phyloP scores from a whole-genome alignment of 345 rosid species.

The Draba incana region DNA sequence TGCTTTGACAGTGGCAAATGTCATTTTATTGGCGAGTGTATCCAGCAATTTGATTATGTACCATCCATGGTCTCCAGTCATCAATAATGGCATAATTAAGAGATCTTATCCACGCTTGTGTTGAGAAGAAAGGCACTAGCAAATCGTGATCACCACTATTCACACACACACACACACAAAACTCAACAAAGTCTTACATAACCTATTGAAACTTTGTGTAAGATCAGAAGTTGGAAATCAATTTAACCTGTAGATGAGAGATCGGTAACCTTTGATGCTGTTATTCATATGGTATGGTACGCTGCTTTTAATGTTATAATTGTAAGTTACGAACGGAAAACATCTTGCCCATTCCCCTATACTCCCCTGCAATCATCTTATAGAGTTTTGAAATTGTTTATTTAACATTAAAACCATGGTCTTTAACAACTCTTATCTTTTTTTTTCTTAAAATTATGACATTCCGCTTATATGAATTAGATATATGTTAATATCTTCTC shows the following conservation, averaged over 20 bases:
- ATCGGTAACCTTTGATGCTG: conserved; percentile 24
- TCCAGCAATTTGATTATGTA: conserved; percentile 52
- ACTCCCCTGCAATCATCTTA: conserved; percentile 16
- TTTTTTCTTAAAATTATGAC: too few relatives aligned
- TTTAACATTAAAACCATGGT: neutral
- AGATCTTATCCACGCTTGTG: conserved; percentile 59
- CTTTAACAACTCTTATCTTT: too few relatives aligned
- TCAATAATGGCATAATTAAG: conserved; percentile 55
- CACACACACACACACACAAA: neutral
- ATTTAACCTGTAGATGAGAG: conserved; percentile 28
- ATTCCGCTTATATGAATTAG: too few relatives aligned
- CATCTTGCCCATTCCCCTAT: conserved; percentile 22
- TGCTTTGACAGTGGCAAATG: conserved; percentile 70
- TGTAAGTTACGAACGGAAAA: neutral
- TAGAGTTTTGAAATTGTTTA: neutral
- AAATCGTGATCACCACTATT: conserved; percentile 69
- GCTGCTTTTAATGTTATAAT: neutral
- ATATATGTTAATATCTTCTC: too few relatives aligned
- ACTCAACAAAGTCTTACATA: neutral
- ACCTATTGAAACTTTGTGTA: neutral
- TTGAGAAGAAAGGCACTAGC: conserved; percentile 46
- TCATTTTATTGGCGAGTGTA: conserved; percentile 62
- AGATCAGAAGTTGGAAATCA: neutral
- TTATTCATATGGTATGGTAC: conserved; percentile 32
- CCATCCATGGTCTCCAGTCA: conserved; percentile 62